phyloP scores from a whole-genome alignment of 139 green algal species.

The Volvox africanus region DNA sequence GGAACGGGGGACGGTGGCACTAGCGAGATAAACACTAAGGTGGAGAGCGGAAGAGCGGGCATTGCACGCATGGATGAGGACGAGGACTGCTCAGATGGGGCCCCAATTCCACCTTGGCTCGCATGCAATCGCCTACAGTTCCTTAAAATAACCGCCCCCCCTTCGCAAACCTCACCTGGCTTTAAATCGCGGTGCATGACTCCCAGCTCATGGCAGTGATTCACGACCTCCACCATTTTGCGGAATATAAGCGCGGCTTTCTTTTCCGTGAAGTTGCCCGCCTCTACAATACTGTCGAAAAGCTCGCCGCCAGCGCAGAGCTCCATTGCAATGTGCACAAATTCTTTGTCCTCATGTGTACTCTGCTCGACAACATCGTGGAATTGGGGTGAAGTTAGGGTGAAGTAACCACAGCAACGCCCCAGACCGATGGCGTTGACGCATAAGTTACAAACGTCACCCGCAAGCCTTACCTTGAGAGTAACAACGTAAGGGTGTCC shows the following conservation, averaged over 20 bases:
- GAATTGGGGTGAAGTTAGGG: background rate
- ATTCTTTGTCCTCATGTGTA: slow-evolving; percentile 87
- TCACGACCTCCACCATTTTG: slow-evolving; percentile 95
- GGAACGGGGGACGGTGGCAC: too few relatives aligned
- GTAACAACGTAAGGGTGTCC: slow-evolving; percentile 84
- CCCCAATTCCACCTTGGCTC: too few relatives aligned
- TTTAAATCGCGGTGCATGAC: slow-evolving; percentile 95
- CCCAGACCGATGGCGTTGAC: too few relatives aligned
- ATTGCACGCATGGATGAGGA: too few relatives aligned
- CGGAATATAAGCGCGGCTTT: slow-evolving; percentile 78
- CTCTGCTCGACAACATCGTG: slow-evolving; percentile 40
- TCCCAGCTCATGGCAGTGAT: slow-evolving; percentile 94
- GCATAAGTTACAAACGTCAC: background rate
- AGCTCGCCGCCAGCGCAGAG: slow-evolving; percentile 95
- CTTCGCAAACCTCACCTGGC: slow-evolving; percentile 54
- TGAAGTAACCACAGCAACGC: background rate
- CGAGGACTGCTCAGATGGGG: too few relatives aligned
- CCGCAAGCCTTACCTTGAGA: slow-evolving; percentile 61
- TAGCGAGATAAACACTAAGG: too few relatives aligned
- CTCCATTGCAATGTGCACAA: slow-evolving; percentile 93
- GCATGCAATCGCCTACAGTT: too few relatives aligned
- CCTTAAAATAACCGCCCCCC: too few relatives aligned
- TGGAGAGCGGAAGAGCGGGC: too few relatives aligned
- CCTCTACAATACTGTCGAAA: slow-evolving; percentile 95
- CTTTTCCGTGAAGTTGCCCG: slow-evolving; percentile 83